A percentile compares a stretch with the other conserved stretches of the same genome.
phyloP scores from a whole-genome alignment of 2,329 filamentous ascomycete genomes.

The Lachnellula arida region DNA sequence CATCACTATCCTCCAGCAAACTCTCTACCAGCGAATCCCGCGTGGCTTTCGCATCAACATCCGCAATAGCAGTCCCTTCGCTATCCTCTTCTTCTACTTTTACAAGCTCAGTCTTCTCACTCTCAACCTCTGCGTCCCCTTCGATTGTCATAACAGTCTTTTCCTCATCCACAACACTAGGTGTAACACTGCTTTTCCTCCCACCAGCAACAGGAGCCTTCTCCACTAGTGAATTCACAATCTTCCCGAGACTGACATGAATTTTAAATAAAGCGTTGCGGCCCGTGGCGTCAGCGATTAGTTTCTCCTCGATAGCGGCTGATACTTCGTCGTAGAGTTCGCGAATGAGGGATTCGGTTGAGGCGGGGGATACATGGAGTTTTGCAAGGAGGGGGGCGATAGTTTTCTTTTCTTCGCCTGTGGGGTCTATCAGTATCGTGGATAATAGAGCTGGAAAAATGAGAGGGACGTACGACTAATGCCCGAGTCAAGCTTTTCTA shows the following conservation, averaged over 20 bases:
- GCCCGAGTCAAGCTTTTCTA: conserved; percentile 67
- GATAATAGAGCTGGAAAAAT: conserved; percentile 2
- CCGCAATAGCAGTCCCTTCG: conserved; percentile 13
- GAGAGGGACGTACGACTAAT: conserved; percentile 54
- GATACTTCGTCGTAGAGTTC: conserved; percentile 54
- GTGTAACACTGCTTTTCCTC: conserved; percentile 27
- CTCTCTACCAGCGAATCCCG: conserved; percentile 27
- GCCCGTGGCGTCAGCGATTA: conserved; percentile 55
- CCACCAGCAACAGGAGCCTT: conserved; percentile 23
- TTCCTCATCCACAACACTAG: conserved; percentile 34
- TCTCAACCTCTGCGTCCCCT: conserved; percentile 16
- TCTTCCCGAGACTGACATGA: conserved; percentile 62
- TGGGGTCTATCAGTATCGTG: conserved; percentile 28
- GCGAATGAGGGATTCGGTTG: conserved; percentile 53
- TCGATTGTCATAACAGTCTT: conserved; percentile 32
- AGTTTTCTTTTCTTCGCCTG: conserved; percentile 82
- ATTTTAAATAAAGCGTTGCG: conserved; percentile 65
- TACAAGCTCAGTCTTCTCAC: conserved; percentile 41
- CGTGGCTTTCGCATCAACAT: conserved; percentile 4
- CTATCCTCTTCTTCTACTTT: conserved; percentile 32
- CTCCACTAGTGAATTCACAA: conserved; percentile 56
- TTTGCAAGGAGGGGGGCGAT: conserved; percentile 76
- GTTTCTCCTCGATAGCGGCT: conserved; percentile 57
- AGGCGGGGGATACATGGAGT: conserved; percentile 68
- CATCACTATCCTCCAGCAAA: conserved; percentile 30